Percentiles rank a stretch among this genome's conserved stretches.
Evolutionary conservation across 2,329 filamentous ascomycete species (phyloP).

Genomic region (Cladorrhinum sp.): DNA sequence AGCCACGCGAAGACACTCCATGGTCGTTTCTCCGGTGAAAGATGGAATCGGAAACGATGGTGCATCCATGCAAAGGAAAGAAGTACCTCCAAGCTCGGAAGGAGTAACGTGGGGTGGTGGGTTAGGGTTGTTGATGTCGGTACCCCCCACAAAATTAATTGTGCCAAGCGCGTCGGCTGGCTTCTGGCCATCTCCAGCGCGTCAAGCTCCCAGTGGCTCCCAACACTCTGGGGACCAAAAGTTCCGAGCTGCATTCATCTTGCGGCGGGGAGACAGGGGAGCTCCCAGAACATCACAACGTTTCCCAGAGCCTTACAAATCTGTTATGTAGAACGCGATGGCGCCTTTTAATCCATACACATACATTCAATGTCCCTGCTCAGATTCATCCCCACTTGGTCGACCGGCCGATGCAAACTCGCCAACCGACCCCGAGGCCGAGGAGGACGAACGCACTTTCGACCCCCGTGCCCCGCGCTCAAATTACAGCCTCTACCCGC

Average conservation of each 20-base stretch:
- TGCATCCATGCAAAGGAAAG: no score
- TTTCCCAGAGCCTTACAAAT: not conserved
- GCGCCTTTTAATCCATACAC: conserved; percentile 57
- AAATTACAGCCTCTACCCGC: conserved; percentile 87
- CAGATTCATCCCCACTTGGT: conserved; percentile 41
- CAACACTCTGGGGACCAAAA: not conserved
- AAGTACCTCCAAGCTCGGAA: no score
- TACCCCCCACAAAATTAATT: not conserved
- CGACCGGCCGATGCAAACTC: conserved; percentile 30
- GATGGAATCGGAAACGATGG: not conserved
- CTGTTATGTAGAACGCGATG: conserved; percentile 37
- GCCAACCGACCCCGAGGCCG: conserved; percentile 38
- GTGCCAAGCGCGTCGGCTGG: not conserved
- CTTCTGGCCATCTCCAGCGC: not conserved
- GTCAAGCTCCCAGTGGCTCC: not conserved
- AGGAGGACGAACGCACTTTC: conserved; percentile 76
- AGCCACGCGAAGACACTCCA: no score
- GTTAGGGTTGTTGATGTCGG: not conserved
- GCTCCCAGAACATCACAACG: not conserved
- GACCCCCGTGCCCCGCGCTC: conserved; percentile 81
- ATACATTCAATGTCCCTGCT: conserved; percentile 66
- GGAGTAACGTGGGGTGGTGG: not conserved
- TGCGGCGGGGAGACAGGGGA: not conserved
- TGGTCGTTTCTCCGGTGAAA: no score
- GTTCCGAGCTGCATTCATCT: not conserved